Base-by-base conservation (phyloP, 2,329 filamentous ascomycete species). In the Pestalotiopsis sp. region DNA sequence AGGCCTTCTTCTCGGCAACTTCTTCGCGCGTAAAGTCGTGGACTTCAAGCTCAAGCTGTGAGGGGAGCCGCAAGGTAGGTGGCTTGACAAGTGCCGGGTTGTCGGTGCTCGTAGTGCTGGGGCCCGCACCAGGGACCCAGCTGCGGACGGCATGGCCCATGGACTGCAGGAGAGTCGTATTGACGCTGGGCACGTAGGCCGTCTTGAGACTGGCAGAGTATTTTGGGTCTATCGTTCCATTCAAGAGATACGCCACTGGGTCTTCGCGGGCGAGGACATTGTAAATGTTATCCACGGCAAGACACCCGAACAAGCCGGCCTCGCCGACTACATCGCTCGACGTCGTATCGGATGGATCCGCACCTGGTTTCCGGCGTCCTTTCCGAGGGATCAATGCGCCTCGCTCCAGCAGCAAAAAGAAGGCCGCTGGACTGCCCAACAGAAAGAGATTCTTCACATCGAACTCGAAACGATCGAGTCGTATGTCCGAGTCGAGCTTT, bases 221-320 rank as follows among this genome's bases (percentile, higher is more conserved):
- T 25, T 86, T 85, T 4, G 90, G 88, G 78, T 99, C 96, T 57
- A 98, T 91, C 3, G 95, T 92, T 25, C 95, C 94, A 75, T 98
- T 99, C 69, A 98, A 88, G 17, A 95, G 87, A 79, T 98, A 98
- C 1, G 95, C 93, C 68, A 99, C 97, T 2, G 96, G 88, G 74
- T 90, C 89, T 73, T 90, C 87, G 70, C 85, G 86, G 52, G 88
- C 83, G 77, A 98, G 89, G 71, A 99, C 88, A 75, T 99, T 99
- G 84, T 98, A 99, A 68, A 99, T 88, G 78, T 98, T 99, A 81
- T 98, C 94, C 1, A 98, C 92, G 0, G 95, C 93, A 36, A 98
- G 84, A 78, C 96, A 98, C 20, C 96, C 96, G 78, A 97, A 97
- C 5, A 85, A 89, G 38, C 93, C 94, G 20, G 86, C 86, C 56